Evolutionary conservation across 202 grass and related monocot species (phyloP), one percentile per base, ranked within the genome.

Genomic region (Carex sylvatica): DNA sequence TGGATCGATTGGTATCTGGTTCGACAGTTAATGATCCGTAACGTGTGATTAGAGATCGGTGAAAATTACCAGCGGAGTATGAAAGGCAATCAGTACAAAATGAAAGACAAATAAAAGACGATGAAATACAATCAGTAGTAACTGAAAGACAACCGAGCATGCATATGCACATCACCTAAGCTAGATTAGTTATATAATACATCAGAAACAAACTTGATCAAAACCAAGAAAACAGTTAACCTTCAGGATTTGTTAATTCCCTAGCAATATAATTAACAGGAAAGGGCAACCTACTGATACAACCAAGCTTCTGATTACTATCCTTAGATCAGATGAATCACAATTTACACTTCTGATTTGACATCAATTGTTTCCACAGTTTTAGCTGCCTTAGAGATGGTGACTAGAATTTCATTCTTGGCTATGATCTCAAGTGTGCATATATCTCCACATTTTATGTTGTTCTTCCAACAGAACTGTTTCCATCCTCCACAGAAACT

Each of bases 341-440:
- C 28, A 28, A 63, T 12, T 71, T 72, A 49, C 19, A 23, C 12
- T 9, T 52, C 23, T 74, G 47, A 52, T 24, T 59, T 16, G 3
- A 22, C 20, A 61, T 9, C 55, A 58, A 6, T 5, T 58, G 55
- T n/a, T 58, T 58, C 55, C 18, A 18, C 55, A 19, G 55, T n/a
- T 58, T 58, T 58, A 58, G 55, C 11, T 42, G 70, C 12, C 40
- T 74, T 74, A 47, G 70, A 51, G 70, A 52, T 31, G 18, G 36
- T 20, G 20, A 53, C 70, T 1, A 47, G 13, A 5, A 74, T 51
- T 51, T 74, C 70, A 47, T 47, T 70, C 42, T 78, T 62, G 16
- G 67, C 2, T 1, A 92, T 0, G 20, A 92, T 65, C 4, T 66
- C 79, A 68, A 92, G 84, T 47, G 66, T 82, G 59, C 90, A 92